Conservation (phyloP, 2,329 filamentous ascomycete species). For the Aquanectria penicillioides region DNA sequence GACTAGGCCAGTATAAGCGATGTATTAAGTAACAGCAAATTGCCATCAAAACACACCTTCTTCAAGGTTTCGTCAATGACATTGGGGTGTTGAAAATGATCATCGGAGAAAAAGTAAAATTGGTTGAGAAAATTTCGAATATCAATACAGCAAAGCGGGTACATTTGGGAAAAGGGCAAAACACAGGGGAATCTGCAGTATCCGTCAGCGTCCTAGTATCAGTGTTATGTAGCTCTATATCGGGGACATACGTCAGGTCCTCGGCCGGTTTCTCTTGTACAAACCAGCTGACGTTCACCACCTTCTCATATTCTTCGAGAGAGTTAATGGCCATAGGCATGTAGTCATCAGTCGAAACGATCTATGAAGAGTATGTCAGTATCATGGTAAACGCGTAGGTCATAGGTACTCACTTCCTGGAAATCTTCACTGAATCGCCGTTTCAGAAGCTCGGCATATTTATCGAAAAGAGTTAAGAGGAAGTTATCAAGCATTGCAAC, state of each 20-base stretch:
- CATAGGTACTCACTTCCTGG: conserved; percentile 71
- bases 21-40: no score
- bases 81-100: conserved; percentile 90
- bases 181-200: conserved; percentile 83
- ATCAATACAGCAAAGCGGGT: conserved; percentile 96
- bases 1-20: conserved; percentile 64
- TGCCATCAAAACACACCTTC: conserved; percentile 60
- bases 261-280: conserved; percentile 81
- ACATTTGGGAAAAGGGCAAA: conserved; percentile 99
- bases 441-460: conserved; percentile 92
- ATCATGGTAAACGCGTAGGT: neutral
- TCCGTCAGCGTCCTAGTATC: conserved; percentile 14
- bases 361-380: conserved; percentile 52
- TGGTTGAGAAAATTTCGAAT: conserved; percentile 98
- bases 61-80: conserved; percentile 92
- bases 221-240: neutral
- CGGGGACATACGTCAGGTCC: conserved; percentile 72
- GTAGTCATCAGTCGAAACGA: conserved; percentile 93
- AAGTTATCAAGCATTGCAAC: conserved; percentile 84
- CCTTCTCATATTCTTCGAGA: conserved; percentile 91
- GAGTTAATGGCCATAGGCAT: conserved; percentile 99
- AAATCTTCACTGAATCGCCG: conserved; percentile 94
- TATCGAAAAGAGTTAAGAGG: conserved; percentile 88
- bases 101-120: conserved; percentile 97
- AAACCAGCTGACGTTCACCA: conserved; percentile 97